A percentile compares a stretch with the other conserved stretches of the same genome.
Evolutionary conservation across 768 basidiomycete species (phyloP).

Genomic region (Amanita jacksonii): DNA sequence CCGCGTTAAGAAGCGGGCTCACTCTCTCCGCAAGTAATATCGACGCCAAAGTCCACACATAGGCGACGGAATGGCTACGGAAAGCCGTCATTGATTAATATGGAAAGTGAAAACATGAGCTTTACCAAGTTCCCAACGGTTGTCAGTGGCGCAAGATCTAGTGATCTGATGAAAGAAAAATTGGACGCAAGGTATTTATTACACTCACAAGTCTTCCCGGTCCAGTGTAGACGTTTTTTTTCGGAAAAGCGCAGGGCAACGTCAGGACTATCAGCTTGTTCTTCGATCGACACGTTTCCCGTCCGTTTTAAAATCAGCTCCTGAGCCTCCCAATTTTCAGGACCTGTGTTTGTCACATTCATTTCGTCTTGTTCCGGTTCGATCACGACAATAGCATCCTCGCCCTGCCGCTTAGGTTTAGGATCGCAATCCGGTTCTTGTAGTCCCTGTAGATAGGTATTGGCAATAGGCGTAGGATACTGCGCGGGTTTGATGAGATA

Average conservation of each 20-base stretch:
- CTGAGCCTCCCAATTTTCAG: constrained; percentile 10
- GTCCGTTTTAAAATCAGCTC: constrained; percentile 25
- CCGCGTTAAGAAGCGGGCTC: constrained; percentile 13
- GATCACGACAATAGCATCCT: constrained; percentile 20
- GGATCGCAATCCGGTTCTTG: constrained; percentile 27
- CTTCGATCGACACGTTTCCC: constrained; percentile 18
- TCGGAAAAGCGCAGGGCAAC: constrained; percentile 63
- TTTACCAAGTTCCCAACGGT: constrained; percentile 91
- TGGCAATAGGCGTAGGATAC: constrained; percentile 59
- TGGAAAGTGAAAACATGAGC: constrained; percentile 3
- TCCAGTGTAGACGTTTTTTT: constrained; percentile 83
- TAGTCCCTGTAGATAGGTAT: constrained; percentile 49
- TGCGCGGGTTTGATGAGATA: constrained; percentile 17
- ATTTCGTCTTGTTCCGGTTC: constrained; percentile 33
- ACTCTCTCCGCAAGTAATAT: constrained; percentile 96
- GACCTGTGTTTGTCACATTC: constrained; percentile 10
- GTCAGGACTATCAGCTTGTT: constrained; percentile 53
- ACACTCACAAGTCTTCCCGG: constrained; percentile 71
- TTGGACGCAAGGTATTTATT: not conserved
- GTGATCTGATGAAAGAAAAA: not conserved
- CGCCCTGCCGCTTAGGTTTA: constrained; percentile 15
- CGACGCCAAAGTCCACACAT: constrained; percentile 79
- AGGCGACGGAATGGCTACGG: constrained; percentile 83
- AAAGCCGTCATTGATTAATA: not conserved
- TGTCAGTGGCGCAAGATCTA: constrained; percentile 61